Conservation (phyloP, 805 yeast species). For the Saturnispora sekii region DNA sequence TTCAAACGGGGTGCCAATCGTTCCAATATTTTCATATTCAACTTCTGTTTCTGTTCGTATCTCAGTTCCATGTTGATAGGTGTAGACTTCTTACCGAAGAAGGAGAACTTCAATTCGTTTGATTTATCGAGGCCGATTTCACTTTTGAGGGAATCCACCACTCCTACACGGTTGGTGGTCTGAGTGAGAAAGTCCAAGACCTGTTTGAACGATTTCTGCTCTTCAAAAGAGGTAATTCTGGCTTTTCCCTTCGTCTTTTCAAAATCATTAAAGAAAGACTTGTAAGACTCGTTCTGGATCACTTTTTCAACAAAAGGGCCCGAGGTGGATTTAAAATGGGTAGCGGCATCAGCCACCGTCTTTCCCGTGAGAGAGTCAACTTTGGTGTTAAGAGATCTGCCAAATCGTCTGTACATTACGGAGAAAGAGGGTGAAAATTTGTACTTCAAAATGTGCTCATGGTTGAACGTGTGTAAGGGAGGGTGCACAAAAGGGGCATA, state of each 20-base stretch:
- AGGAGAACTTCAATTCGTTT: constrained; percentile 1
- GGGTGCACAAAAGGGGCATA: too few species aligned
- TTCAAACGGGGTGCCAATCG: constrained; percentile 16
- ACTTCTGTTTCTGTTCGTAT: constrained; percentile 9
- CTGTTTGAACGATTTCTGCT: constrained; percentile 25
- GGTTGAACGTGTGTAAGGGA: not conserved
- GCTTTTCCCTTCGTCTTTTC: constrained; percentile 14
- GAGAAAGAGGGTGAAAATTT: not conserved
- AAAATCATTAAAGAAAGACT: constrained; percentile 20
- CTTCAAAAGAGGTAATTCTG: constrained; percentile 23
- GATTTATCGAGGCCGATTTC: constrained; percentile 17
- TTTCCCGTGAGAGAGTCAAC: constrained; percentile 39
- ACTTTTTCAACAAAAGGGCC: constrained; percentile 2
- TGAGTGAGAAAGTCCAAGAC: constrained; percentile 23
- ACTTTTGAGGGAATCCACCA: constrained; percentile 20
- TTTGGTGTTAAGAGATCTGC: constrained; percentile 25
- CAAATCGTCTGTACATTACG: not conserved
- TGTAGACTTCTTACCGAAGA: constrained; percentile 6
- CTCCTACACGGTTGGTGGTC: constrained; percentile 15
- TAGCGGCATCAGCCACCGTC: constrained; percentile 33
- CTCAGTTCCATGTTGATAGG: constrained; percentile 13
- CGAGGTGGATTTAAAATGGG: not conserved
- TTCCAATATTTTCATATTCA: constrained; percentile 9
- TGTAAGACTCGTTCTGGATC: constrained; percentile 15
- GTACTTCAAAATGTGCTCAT: not conserved